Base-by-base conservation (phyloP, 2,329 filamentous ascomycete genomes). In the Fulvia fulva region DNA sequence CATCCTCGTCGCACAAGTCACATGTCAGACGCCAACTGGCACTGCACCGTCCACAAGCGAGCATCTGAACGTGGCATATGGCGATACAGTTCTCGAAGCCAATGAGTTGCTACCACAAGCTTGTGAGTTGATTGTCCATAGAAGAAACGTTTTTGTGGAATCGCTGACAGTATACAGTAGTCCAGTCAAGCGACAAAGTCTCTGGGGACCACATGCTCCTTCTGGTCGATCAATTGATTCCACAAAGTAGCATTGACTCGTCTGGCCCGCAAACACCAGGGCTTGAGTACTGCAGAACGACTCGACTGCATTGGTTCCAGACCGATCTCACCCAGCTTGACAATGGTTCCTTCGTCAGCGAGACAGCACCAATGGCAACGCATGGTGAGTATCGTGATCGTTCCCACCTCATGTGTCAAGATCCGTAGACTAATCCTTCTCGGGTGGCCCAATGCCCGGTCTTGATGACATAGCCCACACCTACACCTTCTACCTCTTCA, bases 401-500 rank as follows among this genome's bases (percentile, higher is more conserved):
- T 26, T 25, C 44, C 8, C n/a, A n/a, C 8, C 14, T 6, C 25
- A 16, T 30, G 16, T 26, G 30, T 28, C 28, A 32, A 26, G 16
- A 6, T 22, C 30, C 8, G 2, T 16, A 32, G 16, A 30, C 26
- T 9, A 9, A 51, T 14, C 25, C 8, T 22, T 51, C 37, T 16
- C 32, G 55, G 57, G 62, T 7, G 61, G 63, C 14, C 68, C 67
- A 1, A 55, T 56, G 49, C 69, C 69, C 2, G 64, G 64, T 3
- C 37, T 61, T 14, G 65, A 67, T 46, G 68, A 70, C 53, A 66
- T 67, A 19, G 41, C 68, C 5, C 68, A 71, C 56, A 64, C 61
- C 14, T 71, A 70, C 62, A 61, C 62, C 37, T 68, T 70, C 62
- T 71, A 69, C 58, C 65, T 71, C 26, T 71, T 71, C 60, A 28